phyloP scores from a whole-genome alignment of 1,139 yeast genomes.

The Scheffersomyces illinoinensis region DNA sequence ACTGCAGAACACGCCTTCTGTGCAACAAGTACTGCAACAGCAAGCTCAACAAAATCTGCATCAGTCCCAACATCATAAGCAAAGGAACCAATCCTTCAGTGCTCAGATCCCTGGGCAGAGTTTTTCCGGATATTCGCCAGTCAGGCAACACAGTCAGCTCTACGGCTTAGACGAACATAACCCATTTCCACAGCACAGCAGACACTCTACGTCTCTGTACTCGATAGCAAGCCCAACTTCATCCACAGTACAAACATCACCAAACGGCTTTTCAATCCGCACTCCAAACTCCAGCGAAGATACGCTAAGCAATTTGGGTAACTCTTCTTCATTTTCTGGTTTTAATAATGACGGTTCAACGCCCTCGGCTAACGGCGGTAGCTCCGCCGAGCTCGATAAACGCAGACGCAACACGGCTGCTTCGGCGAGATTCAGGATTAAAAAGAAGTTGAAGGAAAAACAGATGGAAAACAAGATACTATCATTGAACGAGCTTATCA shows the following conservation, averaged over 20 bases:
- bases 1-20: conserved; percentile 1
- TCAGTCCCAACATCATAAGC: conserved; percentile 1
- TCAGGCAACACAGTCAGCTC: conserved; percentile 25
- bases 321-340: conserved; percentile 1
- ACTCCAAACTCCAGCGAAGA: conserved; percentile 9
- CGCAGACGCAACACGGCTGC: conserved; percentile 80
- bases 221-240: background rate
- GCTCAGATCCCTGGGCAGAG: background rate
- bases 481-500: conserved; percentile 62
- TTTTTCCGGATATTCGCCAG: conserved; percentile 14
- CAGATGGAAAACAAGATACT: conserved; percentile 73
- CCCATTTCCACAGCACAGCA: background rate
- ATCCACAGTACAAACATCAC: conserved; percentile 3
- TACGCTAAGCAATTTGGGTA: conserved; percentile 1
- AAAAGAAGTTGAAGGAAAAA: conserved; percentile 80
- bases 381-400: conserved; percentile 55
- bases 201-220: background rate
- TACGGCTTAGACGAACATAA: background rate
- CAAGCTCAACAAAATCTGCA: conserved; percentile 7
- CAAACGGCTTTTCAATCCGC: background rate
- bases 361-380: background rate
- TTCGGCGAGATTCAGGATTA: conserved; percentile 75
- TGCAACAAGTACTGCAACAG: background rate
- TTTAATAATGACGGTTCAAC: background rate
- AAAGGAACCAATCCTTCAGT: background rate